A percentile compares a stretch with the other conserved stretches of the same genome.
phyloP scores from a whole-genome alignment of 164 flowering plant genomes.

The Nelumbo lutea region DNA sequence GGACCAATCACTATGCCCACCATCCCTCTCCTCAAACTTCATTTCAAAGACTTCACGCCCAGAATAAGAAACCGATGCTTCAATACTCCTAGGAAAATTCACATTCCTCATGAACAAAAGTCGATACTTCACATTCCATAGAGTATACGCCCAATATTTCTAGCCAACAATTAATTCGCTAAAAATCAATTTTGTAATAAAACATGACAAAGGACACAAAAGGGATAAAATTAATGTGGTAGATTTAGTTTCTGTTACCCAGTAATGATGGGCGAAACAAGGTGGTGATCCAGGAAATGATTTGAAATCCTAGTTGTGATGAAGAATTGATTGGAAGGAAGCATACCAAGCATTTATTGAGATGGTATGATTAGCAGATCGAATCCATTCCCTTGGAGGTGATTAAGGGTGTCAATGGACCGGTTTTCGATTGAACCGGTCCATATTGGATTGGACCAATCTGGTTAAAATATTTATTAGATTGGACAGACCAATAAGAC shows the following conservation, averaged over 20 bases:
- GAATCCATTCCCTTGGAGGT: conserved; percentile 80
- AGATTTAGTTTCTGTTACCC: conserved; percentile 41
- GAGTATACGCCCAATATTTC: conserved; percentile 52
- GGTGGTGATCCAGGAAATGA: conserved; percentile 57
- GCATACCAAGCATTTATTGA: conserved; percentile 75
- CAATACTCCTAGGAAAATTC: conserved; percentile 25
- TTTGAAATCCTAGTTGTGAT: conserved; percentile 54
- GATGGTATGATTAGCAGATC: conserved; percentile 69
- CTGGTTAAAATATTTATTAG: no score
- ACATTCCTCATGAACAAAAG: conserved; percentile 71
- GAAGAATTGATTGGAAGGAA: conserved; percentile 80
- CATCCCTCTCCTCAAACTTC: conserved; percentile 22
- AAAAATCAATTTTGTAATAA: background rate
- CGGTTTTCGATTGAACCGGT: no score
- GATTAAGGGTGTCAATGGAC: conserved; percentile 22
- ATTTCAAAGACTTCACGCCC: conserved; percentile 19
- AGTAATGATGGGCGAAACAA: conserved; percentile 69
- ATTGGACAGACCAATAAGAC: no score
- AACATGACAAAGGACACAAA: background rate
- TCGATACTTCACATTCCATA: conserved; percentile 92
- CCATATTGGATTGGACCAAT: no score
- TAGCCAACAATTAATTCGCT: conserved; percentile 1
- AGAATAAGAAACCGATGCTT: conserved; percentile 2
- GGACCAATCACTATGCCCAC: conserved; percentile 1
- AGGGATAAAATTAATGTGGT: background rate